phyloP scores from a whole-genome alignment of 2,329 filamentous ascomycete genomes.

The Epichloe glyceriae region DNA sequence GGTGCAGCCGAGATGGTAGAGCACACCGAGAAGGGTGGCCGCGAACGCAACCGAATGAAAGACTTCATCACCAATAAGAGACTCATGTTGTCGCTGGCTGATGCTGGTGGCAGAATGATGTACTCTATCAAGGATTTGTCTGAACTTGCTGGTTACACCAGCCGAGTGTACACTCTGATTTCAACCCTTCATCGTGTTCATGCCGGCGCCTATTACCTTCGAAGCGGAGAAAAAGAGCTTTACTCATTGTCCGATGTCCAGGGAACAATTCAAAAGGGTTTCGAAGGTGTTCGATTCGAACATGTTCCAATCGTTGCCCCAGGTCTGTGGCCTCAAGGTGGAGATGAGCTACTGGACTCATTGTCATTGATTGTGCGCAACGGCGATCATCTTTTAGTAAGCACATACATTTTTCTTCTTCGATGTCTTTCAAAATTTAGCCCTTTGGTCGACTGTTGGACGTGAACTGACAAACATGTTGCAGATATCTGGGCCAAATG shows the following conservation, averaged over 20 bases:
- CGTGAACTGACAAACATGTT: constrained; percentile 7
- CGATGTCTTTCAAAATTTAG: background rate
- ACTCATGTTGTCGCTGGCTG: constrained; percentile 91
- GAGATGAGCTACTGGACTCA: constrained; percentile 81
- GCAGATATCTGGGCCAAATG: constrained; percentile 82
- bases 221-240: constrained; percentile 56
- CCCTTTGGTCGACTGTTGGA: background rate
- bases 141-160: constrained; percentile 91
- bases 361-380: constrained; percentile 80
- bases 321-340: constrained; percentile 73
- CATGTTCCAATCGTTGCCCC: constrained; percentile 89
- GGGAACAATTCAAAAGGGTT: constrained; percentile 87
- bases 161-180: constrained; percentile 88
- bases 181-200: constrained; percentile 90
- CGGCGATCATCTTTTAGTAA: constrained; percentile 74
- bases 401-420: constrained; percentile 10
- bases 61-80: constrained; percentile 99
- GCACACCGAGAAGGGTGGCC: constrained; percentile 35
- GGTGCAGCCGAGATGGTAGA: constrained; percentile 55
- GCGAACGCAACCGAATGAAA: constrained; percentile 83
- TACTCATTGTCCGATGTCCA: constrained; percentile 87
- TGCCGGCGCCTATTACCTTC: constrained; percentile 71
- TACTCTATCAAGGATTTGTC: constrained; percentile 98
- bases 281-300: constrained; percentile 86
- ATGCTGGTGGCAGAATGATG: constrained; percentile 97